phyloP scores from a whole-genome alignment of 805 yeast genomes.

The Candida ovalis region DNA sequence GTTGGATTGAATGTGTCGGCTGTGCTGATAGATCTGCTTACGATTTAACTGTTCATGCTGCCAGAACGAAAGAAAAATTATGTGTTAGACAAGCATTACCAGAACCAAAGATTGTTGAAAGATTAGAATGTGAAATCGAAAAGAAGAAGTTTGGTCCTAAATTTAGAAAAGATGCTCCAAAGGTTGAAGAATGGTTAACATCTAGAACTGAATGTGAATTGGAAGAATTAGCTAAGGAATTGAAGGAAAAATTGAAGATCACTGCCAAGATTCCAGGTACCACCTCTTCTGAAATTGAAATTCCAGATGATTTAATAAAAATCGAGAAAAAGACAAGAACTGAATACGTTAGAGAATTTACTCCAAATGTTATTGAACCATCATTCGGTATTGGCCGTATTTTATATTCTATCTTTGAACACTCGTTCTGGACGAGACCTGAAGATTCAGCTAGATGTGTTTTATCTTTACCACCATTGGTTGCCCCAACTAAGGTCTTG shows the following conservation, averaged over 20 bases:
- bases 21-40: slow-evolving; percentile 99
- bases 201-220: slow-evolving; percentile 81
- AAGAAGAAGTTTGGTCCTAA: slow-evolving; percentile 97
- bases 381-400: slow-evolving; percentile 99
- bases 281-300: slow-evolving; percentile 50
- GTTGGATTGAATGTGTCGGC: slow-evolving; percentile 99
- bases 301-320: slow-evolving; percentile 66
- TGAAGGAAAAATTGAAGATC: slow-evolving; percentile 59
- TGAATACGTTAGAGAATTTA: slow-evolving; percentile 91
- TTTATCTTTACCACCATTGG: slow-evolving; percentile 87
- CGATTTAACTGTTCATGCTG: slow-evolving; percentile 92
- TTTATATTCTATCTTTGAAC: slow-evolving; percentile 89
- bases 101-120: slow-evolving; percentile 78
- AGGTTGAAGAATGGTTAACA: slow-evolving; percentile 76
- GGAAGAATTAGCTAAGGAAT: slow-evolving; percentile 69
- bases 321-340: slow-evolving; percentile 76
- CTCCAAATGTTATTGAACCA: slow-evolving; percentile 98
- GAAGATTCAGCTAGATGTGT: slow-evolving; percentile 81
- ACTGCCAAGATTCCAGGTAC: slow-evolving; percentile 64
- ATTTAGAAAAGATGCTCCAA: slow-evolving; percentile 95
- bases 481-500: slow-evolving; percentile 96
- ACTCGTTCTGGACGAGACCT: slow-evolving; percentile 91
- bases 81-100: slow-evolving; percentile 89
- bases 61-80: slow-evolving; percentile 90
- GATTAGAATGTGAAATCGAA: slow-evolving; percentile 79